Evolutionary conservation across 495 filamentous ascomycete genomes (phyloP).

Genomic region (Usnea hakonensis): DNA sequence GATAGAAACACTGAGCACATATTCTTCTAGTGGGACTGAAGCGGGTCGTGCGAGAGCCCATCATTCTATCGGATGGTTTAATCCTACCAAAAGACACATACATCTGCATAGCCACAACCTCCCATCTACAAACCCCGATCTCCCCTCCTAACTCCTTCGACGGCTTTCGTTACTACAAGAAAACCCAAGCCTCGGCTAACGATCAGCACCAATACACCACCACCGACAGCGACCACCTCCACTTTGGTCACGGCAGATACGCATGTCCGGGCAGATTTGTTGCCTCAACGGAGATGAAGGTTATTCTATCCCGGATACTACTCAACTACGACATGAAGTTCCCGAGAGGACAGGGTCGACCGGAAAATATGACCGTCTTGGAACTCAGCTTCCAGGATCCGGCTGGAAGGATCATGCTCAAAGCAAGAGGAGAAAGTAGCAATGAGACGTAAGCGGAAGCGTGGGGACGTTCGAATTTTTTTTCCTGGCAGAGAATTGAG

Average conservation of each 20-base stretch:
- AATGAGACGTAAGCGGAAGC: background rate
- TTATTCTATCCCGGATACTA: slow-evolving; percentile 46
- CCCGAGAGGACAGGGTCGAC: slow-evolving; percentile 15
- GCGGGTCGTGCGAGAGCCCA: slow-evolving; percentile 12
- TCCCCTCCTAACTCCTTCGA: slow-evolving; percentile 43
- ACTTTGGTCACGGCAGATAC: slow-evolving; percentile 45
- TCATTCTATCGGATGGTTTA: slow-evolving; percentile 23
- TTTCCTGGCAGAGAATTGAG: background rate
- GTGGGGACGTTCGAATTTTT: background rate
- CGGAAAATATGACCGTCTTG: slow-evolving; percentile 2
- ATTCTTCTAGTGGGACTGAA: slow-evolving; percentile 3
- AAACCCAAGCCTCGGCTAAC: slow-evolving; percentile 32
- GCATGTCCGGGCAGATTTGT: slow-evolving; percentile 54
- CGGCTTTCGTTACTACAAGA: slow-evolving; percentile 43
- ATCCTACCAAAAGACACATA: slow-evolving; percentile 19
- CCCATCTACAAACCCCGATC: slow-evolving; percentile 3
- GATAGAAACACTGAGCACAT: background rate
- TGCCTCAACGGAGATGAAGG: slow-evolving; percentile 46
- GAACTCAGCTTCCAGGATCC: slow-evolving; percentile 24
- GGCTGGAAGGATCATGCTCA: background rate
- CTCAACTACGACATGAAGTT: slow-evolving; percentile 49
- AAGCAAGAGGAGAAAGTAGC: background rate
- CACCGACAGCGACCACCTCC: slow-evolving; percentile 36
- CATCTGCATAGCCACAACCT: slow-evolving; percentile 11
- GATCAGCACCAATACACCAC: slow-evolving; percentile 37